phyloP scores from a whole-genome alignment of 1,284 basidiomycete genomes.

The Porogramme epimiltina region DNA sequence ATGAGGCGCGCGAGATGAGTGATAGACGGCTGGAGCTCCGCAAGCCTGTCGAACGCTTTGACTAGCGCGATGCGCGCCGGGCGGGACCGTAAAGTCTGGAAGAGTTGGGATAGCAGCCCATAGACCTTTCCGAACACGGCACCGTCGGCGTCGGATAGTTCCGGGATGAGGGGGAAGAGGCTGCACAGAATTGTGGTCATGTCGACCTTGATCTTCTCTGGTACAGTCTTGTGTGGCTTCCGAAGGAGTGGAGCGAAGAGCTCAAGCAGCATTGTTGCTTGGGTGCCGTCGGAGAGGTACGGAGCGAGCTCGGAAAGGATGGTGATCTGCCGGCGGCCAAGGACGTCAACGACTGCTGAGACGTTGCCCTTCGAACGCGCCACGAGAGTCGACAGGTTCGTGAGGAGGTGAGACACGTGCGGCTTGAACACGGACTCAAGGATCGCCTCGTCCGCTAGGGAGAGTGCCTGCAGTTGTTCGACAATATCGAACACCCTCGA shows the following conservation, averaged over 20 bases:
- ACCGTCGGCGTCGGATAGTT: conserved; percentile 55
- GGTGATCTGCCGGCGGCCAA: conserved; percentile 82
- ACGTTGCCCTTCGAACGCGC: conserved; percentile 57
- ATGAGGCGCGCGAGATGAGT: conserved; percentile 56
- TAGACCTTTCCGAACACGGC: conserved; percentile 61
- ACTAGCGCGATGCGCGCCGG: conserved; percentile 71
- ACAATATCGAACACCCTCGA: conserved; percentile 86
- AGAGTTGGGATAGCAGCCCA: conserved; percentile 71
- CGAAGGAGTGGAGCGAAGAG: conserved; percentile 85
- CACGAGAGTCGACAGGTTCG: conserved; percentile 74
- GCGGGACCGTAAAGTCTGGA: conserved; percentile 75
- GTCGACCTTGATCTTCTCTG: conserved; percentile 89
- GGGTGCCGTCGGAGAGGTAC: conserved; percentile 68
- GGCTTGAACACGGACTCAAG: conserved; percentile 69
- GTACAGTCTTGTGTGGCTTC: conserved; percentile 74
- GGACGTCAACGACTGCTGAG: conserved; percentile 63
- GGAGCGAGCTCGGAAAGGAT: conserved; percentile 84
- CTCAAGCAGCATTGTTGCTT: conserved; percentile 75
- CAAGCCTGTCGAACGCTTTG: conserved; percentile 64
- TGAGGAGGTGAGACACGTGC: conserved; percentile 76
- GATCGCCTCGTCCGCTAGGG: conserved; percentile 51
- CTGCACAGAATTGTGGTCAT: conserved; percentile 78
- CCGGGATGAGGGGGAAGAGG: conserved; percentile 75
- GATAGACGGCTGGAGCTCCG: conserved; percentile 52
- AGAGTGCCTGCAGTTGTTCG: conserved; percentile 69